Conservation (phyloP, 2,329 filamentous ascomycete genomes). For the Xylaria sp. region DNA sequence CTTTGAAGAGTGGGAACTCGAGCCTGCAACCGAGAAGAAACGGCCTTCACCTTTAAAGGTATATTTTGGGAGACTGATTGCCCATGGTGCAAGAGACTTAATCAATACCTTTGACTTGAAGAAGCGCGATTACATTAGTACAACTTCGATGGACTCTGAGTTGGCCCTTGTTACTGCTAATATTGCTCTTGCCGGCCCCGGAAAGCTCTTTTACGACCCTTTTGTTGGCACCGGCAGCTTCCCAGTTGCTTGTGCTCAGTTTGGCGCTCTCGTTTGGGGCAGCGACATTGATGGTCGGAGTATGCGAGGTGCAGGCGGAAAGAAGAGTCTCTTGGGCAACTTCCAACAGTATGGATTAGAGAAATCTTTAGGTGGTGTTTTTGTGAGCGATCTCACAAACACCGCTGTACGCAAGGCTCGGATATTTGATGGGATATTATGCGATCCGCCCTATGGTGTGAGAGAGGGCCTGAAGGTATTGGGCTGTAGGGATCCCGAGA, state of each 20-base stretch:
- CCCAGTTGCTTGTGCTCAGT: conserved; percentile 87
- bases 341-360: conserved; percentile 84
- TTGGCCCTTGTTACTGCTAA: conserved; percentile 92
- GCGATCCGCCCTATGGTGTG: conserved; percentile 95
- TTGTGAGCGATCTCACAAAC: conserved; percentile 89
- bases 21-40: conserved; percentile 59
- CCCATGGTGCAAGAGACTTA: conserved; percentile 71
- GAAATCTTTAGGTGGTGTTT: conserved; percentile 76
- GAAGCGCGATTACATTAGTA: conserved; percentile 92
- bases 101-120: conserved; percentile 86
- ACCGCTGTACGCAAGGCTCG: conserved; percentile 71
- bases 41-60: conserved; percentile 65
- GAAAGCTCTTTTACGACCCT: conserved; percentile 90
- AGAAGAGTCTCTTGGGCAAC: conserved; percentile 70
- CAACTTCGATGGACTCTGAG: conserved; percentile 97
- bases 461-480: conserved; percentile 91
- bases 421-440: conserved; percentile 85
- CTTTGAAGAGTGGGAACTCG: conserved; percentile 80
- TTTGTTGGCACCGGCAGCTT: conserved; percentile 97
- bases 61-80: conserved; percentile 79
- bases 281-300: conserved; percentile 94
- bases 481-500: conserved; percentile 75
- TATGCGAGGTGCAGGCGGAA: conserved; percentile 75
- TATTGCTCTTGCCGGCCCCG: conserved; percentile 82
- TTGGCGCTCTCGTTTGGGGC: conserved; percentile 83